Percentiles rank a stretch among this genome's conserved stretches.
phyloP scores from a whole-genome alignment of 2,329 filamentous ascomycete genomes.

The Penicillium sp. region DNA sequence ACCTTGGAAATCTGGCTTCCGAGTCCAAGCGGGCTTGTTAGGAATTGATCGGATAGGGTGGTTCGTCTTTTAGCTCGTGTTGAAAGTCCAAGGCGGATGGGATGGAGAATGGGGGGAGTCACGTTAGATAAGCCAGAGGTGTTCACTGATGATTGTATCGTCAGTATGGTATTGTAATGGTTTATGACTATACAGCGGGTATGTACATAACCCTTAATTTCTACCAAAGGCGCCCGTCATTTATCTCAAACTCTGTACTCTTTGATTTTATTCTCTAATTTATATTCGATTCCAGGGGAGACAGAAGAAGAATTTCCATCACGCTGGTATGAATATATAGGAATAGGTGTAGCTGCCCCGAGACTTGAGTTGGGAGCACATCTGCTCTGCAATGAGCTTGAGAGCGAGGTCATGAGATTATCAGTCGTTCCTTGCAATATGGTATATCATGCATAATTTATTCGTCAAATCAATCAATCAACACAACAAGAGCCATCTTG shows the following conservation, averaged over 20 bases:
- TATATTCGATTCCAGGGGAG: not conserved
- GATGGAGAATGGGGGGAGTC: not conserved
- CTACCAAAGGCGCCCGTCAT: not conserved
- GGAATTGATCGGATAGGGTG: not conserved
- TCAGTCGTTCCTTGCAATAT: too few species aligned
- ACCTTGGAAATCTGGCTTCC: constrained; percentile 13
- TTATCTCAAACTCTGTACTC: not conserved
- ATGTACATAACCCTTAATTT: constrained; percentile 1
- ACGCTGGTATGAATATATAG: not conserved
- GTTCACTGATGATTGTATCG: not conserved
- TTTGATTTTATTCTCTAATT: not conserved
- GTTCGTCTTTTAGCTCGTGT: constrained; percentile 1
- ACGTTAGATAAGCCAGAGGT: constrained; percentile 9
- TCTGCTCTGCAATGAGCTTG: not conserved
- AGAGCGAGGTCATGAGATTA: not conserved
- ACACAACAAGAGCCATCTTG: not conserved
- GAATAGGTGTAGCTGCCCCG: too few species aligned
- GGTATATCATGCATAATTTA: too few species aligned
- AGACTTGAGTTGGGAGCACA: not conserved
- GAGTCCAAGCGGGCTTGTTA: constrained; percentile 11
- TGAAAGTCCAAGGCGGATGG: constrained; percentile 10
- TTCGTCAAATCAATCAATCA: not conserved
- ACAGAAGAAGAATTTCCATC: not conserved
- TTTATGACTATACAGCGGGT: not conserved
- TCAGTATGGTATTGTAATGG: constrained; percentile 1